Base-by-base conservation (phyloP, 1,284 basidiomycete genomes). In the Ustilago cynodontis region DNA sequence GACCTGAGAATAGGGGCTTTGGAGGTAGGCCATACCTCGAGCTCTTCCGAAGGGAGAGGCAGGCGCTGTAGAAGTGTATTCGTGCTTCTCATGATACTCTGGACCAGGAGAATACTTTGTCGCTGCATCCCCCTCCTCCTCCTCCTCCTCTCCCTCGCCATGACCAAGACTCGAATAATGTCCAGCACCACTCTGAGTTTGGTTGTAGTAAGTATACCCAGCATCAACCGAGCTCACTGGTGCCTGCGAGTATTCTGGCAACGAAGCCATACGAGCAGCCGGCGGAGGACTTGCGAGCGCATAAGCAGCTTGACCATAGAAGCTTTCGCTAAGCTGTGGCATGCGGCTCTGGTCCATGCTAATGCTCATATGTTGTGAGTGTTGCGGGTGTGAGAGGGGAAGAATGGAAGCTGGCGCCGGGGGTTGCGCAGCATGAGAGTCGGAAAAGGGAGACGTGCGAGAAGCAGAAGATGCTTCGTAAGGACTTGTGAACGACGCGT, bases 251-350 rank as follows among this genome's bases (percentile, higher is more conserved):
- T 72, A 67, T 20, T 66, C 60, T 6, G 60, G 70, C 2, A 72
- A 53, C 10, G 64, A 33, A 8, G 70, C 24, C 55, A 8, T 66
- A 45, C n/a, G 43, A 4, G 56, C 65, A 3, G 54, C 57, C 14
- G 66, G 41, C 1, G 56, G 65, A 14, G 61, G 67, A 41, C 65
- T 59, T 10, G 70, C 61, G 13, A 81, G 68, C 2, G 79, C 82
- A n/a, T 65, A 60, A 0, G 82, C 82, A 5, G 82, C 80, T 57
- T 83, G 77, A 33, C 56, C 47, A 59, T 82, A 83, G 60, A 83
- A 83, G 71, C 79, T 81, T 45, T 79, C 68, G 67, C 74, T 78
- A 35, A 83, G 70, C 26, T 78, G 77, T 0, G 74, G 77, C 57
- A 62, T 54, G 37, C 55, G 55, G 9, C 52, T 65, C 33, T 78